Base-by-base conservation (phyloP, 139 green algal genomes). In the Yamagishiella unicocca region DNA sequence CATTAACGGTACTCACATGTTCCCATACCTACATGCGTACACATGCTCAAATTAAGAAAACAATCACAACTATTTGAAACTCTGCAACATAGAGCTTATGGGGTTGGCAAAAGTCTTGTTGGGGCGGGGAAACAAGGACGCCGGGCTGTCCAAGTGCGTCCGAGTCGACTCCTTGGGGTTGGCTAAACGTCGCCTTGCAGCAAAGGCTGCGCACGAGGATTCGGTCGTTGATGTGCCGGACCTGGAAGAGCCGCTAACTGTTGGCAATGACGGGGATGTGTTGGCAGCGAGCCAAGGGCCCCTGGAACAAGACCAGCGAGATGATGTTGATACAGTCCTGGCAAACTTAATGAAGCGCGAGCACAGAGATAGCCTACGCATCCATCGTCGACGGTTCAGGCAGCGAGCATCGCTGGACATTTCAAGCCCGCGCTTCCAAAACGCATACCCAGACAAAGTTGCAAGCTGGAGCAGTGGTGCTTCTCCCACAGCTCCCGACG, bases 341-440 rank as follows among this genome's bases (percentile, higher is more conserved):
- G 4, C 12, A 17, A 78, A 54, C 70, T 31, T 78, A 19, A 22
- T 58, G 7, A 33, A 1, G 5, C 70, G 70, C 14, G 38, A 53
- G 70, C 70, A 58, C 42, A n/a, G 37, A 27, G 72, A 80, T 29
- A 80, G 72, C 72, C 72, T 80, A 25, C 72, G 72, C n/a, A 62
- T 80, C 42, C 43, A 62, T 29, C 72, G 72, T 27, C 35, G 72
- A 42, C 72, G 72, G 43, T 80, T 80, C n/a, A 45, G 31, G 10
- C 21, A 64, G 72, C 42, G 72, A 14, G 72, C 72, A n/a, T 80
- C 72, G 42, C 12, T 80, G 43, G 72, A 80, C 43, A 27, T 78
- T 12, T 21, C 21, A 1, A 31, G 38, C 43, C 29, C 72, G 40
- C 29, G 42, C 64, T 42, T n/a, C 19, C n/a, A 67, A 67, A 31